Percentiles rank a stretch among this genome's conserved stretches.
Evolutionary conservation across 2,329 filamentous ascomycete species (phyloP).

Genomic region (Chalaropsis thielavioides): DNA sequence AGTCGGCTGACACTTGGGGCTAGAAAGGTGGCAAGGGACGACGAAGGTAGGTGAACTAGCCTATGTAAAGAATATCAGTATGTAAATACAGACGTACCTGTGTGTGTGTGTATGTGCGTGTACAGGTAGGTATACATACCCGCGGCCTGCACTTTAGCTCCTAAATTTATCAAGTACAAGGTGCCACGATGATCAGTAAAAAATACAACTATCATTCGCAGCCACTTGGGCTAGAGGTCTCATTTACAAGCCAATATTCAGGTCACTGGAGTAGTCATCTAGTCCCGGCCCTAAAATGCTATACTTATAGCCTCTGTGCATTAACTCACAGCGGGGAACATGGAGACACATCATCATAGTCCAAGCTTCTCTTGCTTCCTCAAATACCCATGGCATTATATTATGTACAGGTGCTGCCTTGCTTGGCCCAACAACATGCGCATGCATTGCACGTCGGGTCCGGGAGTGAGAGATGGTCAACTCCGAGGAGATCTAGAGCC

Average conservation of each 20-base stretch:
- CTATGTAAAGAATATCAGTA: too few species aligned
- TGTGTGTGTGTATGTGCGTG: background rate
- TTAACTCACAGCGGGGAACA: background rate
- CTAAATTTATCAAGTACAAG: background rate
- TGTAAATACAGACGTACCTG: too few species aligned
- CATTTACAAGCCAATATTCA: background rate
- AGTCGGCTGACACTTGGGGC: background rate
- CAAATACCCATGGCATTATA: background rate
- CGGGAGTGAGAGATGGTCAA: background rate
- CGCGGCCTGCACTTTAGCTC: background rate
- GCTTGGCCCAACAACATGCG: too few species aligned
- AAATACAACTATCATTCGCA: background rate
- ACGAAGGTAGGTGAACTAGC: too few species aligned
- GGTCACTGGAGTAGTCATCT: background rate
- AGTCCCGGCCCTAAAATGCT: background rate
- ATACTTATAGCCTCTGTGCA: background rate
- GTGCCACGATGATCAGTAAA: background rate
- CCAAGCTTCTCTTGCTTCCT: background rate
- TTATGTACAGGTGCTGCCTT: too few species aligned
- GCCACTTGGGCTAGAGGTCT: background rate
- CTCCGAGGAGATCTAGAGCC: background rate
- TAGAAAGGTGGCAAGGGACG: too few species aligned
- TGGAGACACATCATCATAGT: background rate
- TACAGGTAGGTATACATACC: background rate
- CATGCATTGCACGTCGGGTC: background rate